A percentile compares a stretch with the other conserved stretches of the same genome.
phyloP scores from a whole-genome alignment of 345 rosid species.

The Durio zibethinus region DNA sequence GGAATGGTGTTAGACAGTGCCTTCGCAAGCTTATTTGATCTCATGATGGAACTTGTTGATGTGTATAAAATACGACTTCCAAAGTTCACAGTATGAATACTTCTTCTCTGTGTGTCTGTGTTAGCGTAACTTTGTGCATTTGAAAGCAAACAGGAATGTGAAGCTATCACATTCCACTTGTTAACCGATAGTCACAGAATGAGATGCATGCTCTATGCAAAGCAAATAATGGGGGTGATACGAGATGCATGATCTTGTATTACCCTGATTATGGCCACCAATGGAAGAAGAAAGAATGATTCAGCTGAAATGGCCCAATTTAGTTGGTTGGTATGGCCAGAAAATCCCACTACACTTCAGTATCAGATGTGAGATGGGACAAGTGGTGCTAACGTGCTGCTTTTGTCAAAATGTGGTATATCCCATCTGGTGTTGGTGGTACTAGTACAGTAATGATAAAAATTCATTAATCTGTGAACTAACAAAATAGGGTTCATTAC shows the following conservation, averaged over 20 bases:
- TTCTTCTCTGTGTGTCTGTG: slow-evolving; percentile 14
- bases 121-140: background rate
- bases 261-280: background rate
- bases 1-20: slow-evolving; percentile 99
- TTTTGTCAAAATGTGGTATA: background rate
- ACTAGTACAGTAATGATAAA: background rate
- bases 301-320: background rate
- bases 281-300: background rate
- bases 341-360: background rate
- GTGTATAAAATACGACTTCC: slow-evolving; percentile 90
- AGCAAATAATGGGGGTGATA: background rate
- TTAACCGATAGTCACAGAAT: background rate
- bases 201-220: background rate
- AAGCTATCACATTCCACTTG: background rate
- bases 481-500: background rate
- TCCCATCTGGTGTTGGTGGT: background rate
- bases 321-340: background rate
- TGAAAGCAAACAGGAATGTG: slow-evolving; percentile 1
- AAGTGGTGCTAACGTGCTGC: background rate
- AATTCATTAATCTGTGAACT: slow-evolving; percentile 3
- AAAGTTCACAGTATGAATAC: slow-evolving; percentile 78
- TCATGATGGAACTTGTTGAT: slow-evolving; percentile 97
- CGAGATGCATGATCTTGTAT: background rate
- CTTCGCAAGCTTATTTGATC: slow-evolving; percentile 88
- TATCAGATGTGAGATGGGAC: background rate